phyloP scores from a whole-genome alignment of 257 asterid species.

The Parsonsia alboflavescens region DNA sequence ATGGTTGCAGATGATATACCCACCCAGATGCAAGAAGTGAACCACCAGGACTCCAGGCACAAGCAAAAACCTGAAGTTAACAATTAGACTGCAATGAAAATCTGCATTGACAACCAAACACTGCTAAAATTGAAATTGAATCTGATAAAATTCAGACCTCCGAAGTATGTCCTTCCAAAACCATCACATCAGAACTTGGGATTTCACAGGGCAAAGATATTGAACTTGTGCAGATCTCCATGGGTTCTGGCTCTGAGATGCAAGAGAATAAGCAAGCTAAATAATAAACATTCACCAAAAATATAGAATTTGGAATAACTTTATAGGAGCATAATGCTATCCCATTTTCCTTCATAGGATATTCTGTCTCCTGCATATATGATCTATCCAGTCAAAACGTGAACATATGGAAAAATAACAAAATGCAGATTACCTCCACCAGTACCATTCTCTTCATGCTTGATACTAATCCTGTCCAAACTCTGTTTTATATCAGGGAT shows the following conservation, averaged over 20 bases:
- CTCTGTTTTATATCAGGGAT: slow-evolving; percentile 34
- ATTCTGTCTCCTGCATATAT: not conserved
- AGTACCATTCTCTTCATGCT: slow-evolving; percentile 55
- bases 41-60: slow-evolving; percentile 94
- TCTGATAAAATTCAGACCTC: slow-evolving; percentile 53
- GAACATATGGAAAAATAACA: slow-evolving; percentile 10
- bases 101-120: slow-evolving; percentile 8
- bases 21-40: slow-evolving; percentile 99
- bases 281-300: slow-evolving; percentile 16
- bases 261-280: slow-evolving; percentile 20
- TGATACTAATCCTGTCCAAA: slow-evolving; percentile 42
- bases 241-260: slow-evolving; percentile 73
- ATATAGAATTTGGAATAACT: not conserved
- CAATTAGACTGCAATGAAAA: slow-evolving; percentile 7
- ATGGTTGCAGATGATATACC: slow-evolving; percentile 25
- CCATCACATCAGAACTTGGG: slow-evolving; percentile 56
- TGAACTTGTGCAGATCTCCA: slow-evolving; percentile 67
- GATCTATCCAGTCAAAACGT: not conserved
- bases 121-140: slow-evolving; percentile 10
- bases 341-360: slow-evolving; percentile 1
- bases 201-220: slow-evolving; percentile 65
- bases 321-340: slow-evolving; percentile 3
- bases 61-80: slow-evolving; percentile 87
- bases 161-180: slow-evolving; percentile 93
- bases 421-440: slow-evolving; percentile 49